A percentile compares a stretch with the other conserved stretches of the same genome.
Evolutionary conservation across 805 yeast genomes (phyloP).

Genomic region (Lachancea kluyveri): DNA sequence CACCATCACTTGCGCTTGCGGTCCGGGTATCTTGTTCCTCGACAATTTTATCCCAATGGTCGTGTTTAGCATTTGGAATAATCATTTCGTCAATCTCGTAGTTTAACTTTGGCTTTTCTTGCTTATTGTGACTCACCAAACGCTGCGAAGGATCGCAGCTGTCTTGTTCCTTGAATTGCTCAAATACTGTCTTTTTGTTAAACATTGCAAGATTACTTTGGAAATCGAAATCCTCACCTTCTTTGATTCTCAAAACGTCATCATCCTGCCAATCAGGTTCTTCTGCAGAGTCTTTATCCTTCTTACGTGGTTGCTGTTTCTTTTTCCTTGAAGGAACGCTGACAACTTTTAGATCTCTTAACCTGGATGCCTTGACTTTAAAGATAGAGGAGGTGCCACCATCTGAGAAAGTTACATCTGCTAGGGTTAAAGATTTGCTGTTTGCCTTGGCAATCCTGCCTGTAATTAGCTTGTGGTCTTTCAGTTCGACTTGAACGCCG

Average conservation of each 20-base stretch:
- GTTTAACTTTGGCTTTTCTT: conserved; percentile 39
- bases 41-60: conserved; percentile 46
- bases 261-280: conserved; percentile 45
- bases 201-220: conserved; percentile 74
- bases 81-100: conserved; percentile 73
- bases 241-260: conserved; percentile 42
- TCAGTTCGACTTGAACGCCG: conserved; percentile 38
- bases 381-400: conserved; percentile 28
- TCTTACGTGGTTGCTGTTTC: conserved; percentile 5
- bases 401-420: conserved; percentile 32
- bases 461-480: conserved; percentile 34
- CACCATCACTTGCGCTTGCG: too few species aligned
- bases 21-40: too few species aligned
- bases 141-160: conserved; percentile 52
- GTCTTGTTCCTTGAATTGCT: conserved; percentile 64
- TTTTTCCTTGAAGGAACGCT: conserved; percentile 18
- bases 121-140: conserved; percentile 69
- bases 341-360: conserved; percentile 30
- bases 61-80: conserved; percentile 39
- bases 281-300: conserved; percentile 24
- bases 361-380: conserved; percentile 30
- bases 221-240: conserved; percentile 72
- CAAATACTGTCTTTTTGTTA: conserved; percentile 74
- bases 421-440: conserved; percentile 34
- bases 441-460: conserved; percentile 40